phyloP scores from a whole-genome alignment of 164 flowering plant genomes.

The Tinospora cordifolia region DNA sequence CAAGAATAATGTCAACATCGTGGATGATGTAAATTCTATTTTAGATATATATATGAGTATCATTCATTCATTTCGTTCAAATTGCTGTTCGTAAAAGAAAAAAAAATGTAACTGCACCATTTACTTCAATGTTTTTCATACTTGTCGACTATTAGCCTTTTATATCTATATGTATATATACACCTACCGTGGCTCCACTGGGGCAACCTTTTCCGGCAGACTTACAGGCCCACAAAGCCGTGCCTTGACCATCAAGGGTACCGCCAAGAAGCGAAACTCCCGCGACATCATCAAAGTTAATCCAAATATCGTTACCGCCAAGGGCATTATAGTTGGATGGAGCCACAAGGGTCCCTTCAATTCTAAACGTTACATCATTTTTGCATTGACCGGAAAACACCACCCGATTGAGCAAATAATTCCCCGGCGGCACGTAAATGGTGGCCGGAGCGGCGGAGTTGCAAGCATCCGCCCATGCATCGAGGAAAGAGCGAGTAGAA shows the following conservation, averaged over 20 bases:
- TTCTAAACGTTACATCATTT: not conserved
- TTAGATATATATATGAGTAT: no score
- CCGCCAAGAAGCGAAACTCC: not conserved
- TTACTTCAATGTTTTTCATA: no score
- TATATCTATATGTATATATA: not conserved
- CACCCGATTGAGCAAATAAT: not conserved
- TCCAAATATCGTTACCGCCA: not conserved
- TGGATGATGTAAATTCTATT: no score
- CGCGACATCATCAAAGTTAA: not conserved
- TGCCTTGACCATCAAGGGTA: slow-evolving; percentile 7
- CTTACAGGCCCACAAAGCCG: not conserved
- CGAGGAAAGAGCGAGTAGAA: slow-evolving; percentile 2
- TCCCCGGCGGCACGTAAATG: slow-evolving; percentile 6
- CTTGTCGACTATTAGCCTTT: no score
- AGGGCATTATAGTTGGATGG: not conserved
- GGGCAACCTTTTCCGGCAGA: slow-evolving; percentile 1
- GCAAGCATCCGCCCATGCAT: slow-evolving; percentile 5
- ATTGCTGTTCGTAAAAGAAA: no score
- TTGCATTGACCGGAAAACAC: slow-evolving; percentile 1
- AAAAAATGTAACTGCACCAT: no score
- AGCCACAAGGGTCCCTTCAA: slow-evolving; percentile 7
- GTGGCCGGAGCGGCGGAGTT: not conserved
- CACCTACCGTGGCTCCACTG: not conserved
- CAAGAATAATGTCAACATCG: no score
- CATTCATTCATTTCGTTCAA: no score